A percentile compares a stretch with the other conserved stretches of the same genome.
These are phyloP conservation scores for Scutellaria minor DNA, from an alignment of 257 asterid genomes.

Conservation along the genomic window DNA sequence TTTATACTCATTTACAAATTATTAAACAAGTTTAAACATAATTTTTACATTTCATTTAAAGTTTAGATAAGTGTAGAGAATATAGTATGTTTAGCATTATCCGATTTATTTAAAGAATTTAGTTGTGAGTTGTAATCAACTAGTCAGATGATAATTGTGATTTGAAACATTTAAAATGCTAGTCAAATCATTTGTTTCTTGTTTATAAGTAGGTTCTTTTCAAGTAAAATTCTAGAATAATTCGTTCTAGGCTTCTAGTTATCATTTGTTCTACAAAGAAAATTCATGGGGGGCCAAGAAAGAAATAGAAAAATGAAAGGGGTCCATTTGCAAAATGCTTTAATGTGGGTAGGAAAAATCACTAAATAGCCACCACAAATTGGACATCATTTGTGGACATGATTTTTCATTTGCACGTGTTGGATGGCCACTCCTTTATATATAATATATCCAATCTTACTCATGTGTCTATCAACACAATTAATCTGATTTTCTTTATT, in stretches of 20 bases:
- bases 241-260: background rate
- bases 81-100: no score
- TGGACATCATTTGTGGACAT: constrained; percentile 30
- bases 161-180: background rate
- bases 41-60: no score
- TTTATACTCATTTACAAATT: no score
- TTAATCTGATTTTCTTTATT: no score
- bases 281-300: constrained; percentile 7
- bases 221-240: background rate
- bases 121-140: constrained; percentile 11
- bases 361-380: constrained; percentile 20
- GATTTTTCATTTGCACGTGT: constrained; percentile 37
- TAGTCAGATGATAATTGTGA: background rate
- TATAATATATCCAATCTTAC: background rate
- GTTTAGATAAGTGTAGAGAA: no score
- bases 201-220: no score
- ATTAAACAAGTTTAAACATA: no score
- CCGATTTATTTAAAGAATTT: background rate
- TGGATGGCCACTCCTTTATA: constrained; percentile 3
- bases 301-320: constrained; percentile 4
- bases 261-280: background rate
- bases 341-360: constrained; percentile 12
- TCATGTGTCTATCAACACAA: no score
- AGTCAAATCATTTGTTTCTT: no score
- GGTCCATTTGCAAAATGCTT: no score